A percentile compares a stretch with the other conserved stretches of the same genome.
These are phyloP conservation scores for Dioszegia aurantiaca DNA, from an alignment of 768 basidiomycete genomes.

Conservation along the genomic window DNA sequence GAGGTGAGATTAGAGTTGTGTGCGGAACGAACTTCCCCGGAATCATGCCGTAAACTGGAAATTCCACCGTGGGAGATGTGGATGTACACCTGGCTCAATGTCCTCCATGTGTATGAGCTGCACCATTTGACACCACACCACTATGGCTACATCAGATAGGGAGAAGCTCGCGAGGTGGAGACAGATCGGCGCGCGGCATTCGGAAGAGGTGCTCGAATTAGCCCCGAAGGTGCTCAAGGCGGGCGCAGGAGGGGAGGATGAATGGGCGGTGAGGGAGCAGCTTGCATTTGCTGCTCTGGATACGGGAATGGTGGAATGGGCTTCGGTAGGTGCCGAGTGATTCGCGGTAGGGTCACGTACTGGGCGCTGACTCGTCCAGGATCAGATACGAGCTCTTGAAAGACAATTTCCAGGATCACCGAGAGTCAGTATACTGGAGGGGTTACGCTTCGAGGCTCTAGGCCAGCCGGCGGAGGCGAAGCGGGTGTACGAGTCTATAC, in stretches of 20 bases:
- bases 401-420: constrained; percentile 46
- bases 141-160: constrained; percentile 4
- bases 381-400: constrained; percentile 39
- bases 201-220: constrained; percentile 43
- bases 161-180: constrained; percentile 39
- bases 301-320: constrained; percentile 33
- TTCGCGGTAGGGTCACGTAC: background rate
- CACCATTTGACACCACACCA: background rate
- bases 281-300: constrained; percentile 50
- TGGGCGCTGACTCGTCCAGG: constrained; percentile 32
- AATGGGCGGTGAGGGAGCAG: constrained; percentile 52
- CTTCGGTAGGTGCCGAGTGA: constrained; percentile 28
- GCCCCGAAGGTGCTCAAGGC: constrained; percentile 43
- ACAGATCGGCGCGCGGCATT: constrained; percentile 43
- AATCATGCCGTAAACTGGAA: too few relatives aligned
- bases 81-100: too few relatives aligned
- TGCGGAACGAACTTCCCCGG: too few relatives aligned
- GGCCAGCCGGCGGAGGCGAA: constrained; percentile 32
- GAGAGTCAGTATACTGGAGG: constrained; percentile 44
- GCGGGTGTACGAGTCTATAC: constrained; percentile 39
- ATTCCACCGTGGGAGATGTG: too few relatives aligned
- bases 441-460: constrained; percentile 43
- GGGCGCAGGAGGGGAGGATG: constrained; percentile 26
- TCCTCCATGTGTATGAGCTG: too few relatives aligned
- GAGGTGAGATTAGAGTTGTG: too few relatives aligned